Percentiles rank a stretch among this genome's conserved stretches.
These are phyloP conservation scores for Acer saccharum DNA, from an alignment of 345 rosid genomes.

Conservation along the genomic window DNA sequence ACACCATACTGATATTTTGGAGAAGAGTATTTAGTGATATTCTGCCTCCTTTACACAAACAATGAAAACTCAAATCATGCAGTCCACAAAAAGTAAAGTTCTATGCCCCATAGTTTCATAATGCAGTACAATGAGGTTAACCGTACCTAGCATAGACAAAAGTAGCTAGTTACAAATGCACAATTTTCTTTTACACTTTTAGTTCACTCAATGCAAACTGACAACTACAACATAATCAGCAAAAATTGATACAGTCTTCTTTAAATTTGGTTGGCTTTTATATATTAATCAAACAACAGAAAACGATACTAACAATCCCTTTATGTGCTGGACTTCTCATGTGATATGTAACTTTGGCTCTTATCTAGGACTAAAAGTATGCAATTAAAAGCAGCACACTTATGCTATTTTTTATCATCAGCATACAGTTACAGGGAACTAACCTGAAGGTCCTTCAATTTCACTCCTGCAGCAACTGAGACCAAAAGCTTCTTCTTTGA, in stretches of 20 bases:
- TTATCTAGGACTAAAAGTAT: background rate
- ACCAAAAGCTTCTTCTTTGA: conserved; percentile 77
- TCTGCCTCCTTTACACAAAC: too few species aligned
- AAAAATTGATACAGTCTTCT: background rate
- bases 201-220: background rate
- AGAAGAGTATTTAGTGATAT: background rate
- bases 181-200: background rate
- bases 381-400: background rate
- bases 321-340: background rate
- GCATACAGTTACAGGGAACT: conserved; percentile 10
- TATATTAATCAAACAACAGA: background rate
- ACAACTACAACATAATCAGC: background rate
- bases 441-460: conserved; percentile 85
- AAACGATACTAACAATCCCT: background rate
- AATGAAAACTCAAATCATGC: background rate
- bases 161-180: background rate
- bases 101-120: background rate
- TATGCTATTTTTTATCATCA: background rate
- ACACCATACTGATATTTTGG: background rate
- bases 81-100: background rate
- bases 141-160: background rate
- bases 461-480: conserved; percentile 87
- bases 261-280: too few species aligned
- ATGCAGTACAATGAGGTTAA: background rate
- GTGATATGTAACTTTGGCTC: background rate